Base-by-base conservation (phyloP, 371 early-diverging fungal species). In the Mucor irregularis region DNA sequence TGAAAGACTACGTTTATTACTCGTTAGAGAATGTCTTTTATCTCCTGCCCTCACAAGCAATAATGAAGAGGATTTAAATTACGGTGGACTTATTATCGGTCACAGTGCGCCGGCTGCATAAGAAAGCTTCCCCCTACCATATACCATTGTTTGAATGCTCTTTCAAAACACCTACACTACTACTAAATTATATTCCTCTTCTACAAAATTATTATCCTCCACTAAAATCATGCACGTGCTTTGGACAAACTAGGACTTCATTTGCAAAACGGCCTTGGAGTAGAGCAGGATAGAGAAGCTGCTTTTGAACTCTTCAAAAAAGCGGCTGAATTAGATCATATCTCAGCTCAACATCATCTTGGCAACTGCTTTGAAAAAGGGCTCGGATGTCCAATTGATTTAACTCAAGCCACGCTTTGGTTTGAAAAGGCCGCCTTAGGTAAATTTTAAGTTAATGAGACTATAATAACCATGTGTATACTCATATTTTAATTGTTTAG, bases 221-320 rank as follows among this genome's bases (percentile, higher is more conserved):
- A n/a, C n/a, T n/a, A 88, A 49, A 77, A 78, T 49, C 84, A 86
- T 65, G 76, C 85, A 26, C 74, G 86, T 25, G 88, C 88, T n/a
- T 86, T 89, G 68, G 89, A 93, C 72, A 92, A 91, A 66, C 76
- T 94, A 1, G 97, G 90, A 5, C 78, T 89, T 51, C 88, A 86
- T 61, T 84, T 88, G 24, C 90, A 90, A 56, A 72, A 82, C 53
- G 94, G 94, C 10, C 69, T 85, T 34, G 93, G 90, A 25, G 74
- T 80, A 24, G 71, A 73, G 5, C 76, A 73, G 28, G 82, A 90
- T 61, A 53, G 70, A 3, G 56, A 53, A 35, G 56, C 70, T 22
- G 90, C 90, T 8, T 74, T 83, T 26, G 56, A 74, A 11, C 83
- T 82, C 61, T 89, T 84, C 62, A 56, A 62, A 25, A 56, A 68